Base-by-base conservation (phyloP, 176 grass and related monocot genomes). In the Miscanthus lutarioriparius region DNA sequence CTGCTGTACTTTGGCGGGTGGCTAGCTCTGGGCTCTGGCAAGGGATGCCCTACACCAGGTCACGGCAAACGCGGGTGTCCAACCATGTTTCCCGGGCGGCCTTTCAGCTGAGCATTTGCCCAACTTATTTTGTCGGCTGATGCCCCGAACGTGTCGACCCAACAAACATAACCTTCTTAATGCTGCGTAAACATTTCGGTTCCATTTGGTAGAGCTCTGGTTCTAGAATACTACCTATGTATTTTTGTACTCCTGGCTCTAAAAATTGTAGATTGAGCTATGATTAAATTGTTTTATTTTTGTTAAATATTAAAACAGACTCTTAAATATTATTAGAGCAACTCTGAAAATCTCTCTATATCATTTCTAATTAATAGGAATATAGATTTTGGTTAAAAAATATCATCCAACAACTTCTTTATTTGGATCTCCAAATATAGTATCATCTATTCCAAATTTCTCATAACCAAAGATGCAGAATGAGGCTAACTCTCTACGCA, bases 51-150 rank as follows among this genome's bases (percentile, higher is more conserved):
- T 67, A 11, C 70, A 17, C 67, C 51, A 49, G 17, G 32, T 32
- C 72, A 44, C 15, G 78, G 78, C 78, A 67, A 87, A 74, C 22
- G 68, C 54, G 64, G 53, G 22, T 64, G 76, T 80, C 75, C 26
- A 71, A 26, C 76, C 74, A 61, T 78, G 64, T 78, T 79, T 72
- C 5, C 38, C 19, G 45, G 67, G 10, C n/a, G 27, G 9, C 65
- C 8, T 59, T 65, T 48, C n/a, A 43, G 26, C n/a, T 41, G 13
- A 4, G 27, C 28, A 1, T 62, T 33, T 44, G 10, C 10, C 15
- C n/a, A 26, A 8, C 26, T 15, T 48, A 10, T 38, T 35, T 23
- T 47, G 76, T 80, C 53, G 22, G 40, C 22, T 80, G 76, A 72
- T 80, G 41, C 19, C 23, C 25, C 2, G 30, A 47, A 53, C 43